Conservation (phyloP, 2,329 filamentous ascomycete genomes). For the Hymenoscyphus infarciens region DNA sequence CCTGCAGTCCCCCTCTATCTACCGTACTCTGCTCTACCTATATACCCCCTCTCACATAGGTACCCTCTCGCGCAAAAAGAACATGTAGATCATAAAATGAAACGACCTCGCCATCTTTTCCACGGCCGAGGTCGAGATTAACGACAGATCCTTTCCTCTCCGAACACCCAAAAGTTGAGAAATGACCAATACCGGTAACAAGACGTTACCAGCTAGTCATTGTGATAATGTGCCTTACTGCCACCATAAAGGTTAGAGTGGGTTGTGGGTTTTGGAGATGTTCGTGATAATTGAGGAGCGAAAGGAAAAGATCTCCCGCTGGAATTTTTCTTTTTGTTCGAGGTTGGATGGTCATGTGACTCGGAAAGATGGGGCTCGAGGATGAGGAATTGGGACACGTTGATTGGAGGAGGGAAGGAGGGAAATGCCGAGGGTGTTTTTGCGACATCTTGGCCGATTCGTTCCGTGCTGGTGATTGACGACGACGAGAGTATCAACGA, state of each 20-base stretch:
- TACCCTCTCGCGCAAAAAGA: no score
- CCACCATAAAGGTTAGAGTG: slow-evolving; percentile 31
- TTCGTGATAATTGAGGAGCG: slow-evolving; percentile 28
- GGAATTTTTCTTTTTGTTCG: slow-evolving; percentile 16
- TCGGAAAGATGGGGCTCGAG: background rate
- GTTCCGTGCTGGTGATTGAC: slow-evolving; percentile 9
- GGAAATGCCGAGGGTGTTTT: slow-evolving; percentile 6
- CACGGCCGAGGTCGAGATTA: slow-evolving; percentile 38
- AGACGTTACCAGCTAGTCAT: slow-evolving; percentile 31
- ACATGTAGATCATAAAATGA: slow-evolving; percentile 40
- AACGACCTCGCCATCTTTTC: slow-evolving; percentile 36
- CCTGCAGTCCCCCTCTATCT: no score
- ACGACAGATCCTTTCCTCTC: slow-evolving; percentile 38
- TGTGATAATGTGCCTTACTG: slow-evolving; percentile 15
- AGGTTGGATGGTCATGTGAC: slow-evolving; percentile 18
- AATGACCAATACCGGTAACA: slow-evolving; percentile 30
- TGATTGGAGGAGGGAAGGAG: slow-evolving; percentile 22
- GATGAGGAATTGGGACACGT: slow-evolving; percentile 8
- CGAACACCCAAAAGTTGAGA: slow-evolving; percentile 27
- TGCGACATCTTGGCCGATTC: slow-evolving; percentile 20
- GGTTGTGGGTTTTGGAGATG: slow-evolving; percentile 33
- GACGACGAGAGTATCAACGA: background rate
- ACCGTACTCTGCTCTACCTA: no score
- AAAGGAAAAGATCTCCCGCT: slow-evolving; percentile 17
- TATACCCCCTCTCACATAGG: no score